Evolutionary conservation across 306 rosid genomes (phyloP).

Genomic region (Oxytropis ochrocephala): DNA sequence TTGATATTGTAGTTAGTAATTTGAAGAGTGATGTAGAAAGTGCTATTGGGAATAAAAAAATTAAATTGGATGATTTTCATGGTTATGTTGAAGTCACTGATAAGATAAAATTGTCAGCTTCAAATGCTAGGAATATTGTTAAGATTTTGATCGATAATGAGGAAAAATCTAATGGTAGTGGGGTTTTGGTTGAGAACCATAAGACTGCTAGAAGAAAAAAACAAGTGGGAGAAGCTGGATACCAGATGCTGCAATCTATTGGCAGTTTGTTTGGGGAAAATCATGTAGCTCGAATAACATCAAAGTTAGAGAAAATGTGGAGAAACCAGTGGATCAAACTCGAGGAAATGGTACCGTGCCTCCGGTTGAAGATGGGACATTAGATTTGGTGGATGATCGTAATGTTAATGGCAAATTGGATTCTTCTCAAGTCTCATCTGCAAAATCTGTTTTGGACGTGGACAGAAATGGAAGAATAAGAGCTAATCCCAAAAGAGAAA

Average conservation of each 20-base stretch:
- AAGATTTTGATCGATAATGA: slow-evolving; percentile 36
- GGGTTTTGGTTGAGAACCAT: slow-evolving; percentile 39
- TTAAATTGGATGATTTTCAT: slow-evolving; percentile 54
- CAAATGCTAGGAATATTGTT: slow-evolving; percentile 41
- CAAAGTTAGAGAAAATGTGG: slow-evolving; percentile 40
- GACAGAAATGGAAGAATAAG: slow-evolving; percentile 26
- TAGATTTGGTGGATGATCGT: slow-evolving; percentile 27
- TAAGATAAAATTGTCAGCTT: slow-evolving; percentile 31
- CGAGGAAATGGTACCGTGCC: slow-evolving; percentile 18
- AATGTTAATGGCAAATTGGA: slow-evolving; percentile 23
- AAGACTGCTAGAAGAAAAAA: slow-evolving; percentile 49
- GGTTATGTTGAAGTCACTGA: slow-evolving; percentile 47
- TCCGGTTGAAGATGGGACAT: slow-evolving; percentile 18
- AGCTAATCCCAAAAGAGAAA: slow-evolving; percentile 22
- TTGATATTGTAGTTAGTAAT: slow-evolving; percentile 36
- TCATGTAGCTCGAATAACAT: slow-evolving; percentile 32
- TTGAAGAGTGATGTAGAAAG: slow-evolving; percentile 50
- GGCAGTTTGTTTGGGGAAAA: slow-evolving; percentile 58
- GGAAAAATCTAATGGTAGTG: slow-evolving; percentile 34
- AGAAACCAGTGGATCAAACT: slow-evolving; percentile 33
- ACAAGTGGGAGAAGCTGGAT: slow-evolving; percentile 51
- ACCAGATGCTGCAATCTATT: slow-evolving; percentile 49
- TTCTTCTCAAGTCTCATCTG: slow-evolving; percentile 25
- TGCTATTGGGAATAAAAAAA: slow-evolving; percentile 48
- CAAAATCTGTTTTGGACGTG: slow-evolving; percentile 24